Conservation (phyloP, 192 early-diverging fungal genomes). For the Glomus cerebriforme region DNA sequence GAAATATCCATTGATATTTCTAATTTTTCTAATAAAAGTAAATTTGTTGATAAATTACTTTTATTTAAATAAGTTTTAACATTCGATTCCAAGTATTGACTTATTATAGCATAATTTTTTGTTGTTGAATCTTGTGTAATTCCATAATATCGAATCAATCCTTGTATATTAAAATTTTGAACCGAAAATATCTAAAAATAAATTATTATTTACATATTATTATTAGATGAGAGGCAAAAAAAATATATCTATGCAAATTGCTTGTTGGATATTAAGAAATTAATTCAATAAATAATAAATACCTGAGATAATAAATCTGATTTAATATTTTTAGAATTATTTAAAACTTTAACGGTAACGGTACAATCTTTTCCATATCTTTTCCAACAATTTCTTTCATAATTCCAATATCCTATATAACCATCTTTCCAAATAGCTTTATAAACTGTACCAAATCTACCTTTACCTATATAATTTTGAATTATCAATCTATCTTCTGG, state of each 20-base stretch:
- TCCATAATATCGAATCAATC: background rate
- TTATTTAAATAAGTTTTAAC: background rate
- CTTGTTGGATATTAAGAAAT: too few relatives aligned
- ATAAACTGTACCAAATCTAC: constrained; percentile 13
- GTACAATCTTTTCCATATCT: background rate
- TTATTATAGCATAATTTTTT: background rate
- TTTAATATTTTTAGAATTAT: background rate
- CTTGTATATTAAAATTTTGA: background rate
- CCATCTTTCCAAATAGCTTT: constrained; percentile 6
- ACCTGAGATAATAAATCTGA: background rate
- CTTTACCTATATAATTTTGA: background rate
- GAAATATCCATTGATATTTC: background rate
- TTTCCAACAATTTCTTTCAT: background rate
- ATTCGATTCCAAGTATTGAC: background rate
- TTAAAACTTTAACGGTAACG: background rate
- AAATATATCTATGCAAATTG: too few relatives aligned
- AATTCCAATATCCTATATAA: background rate
- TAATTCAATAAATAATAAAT: background rate
- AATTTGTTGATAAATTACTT: background rate
- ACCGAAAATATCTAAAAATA: background rate
- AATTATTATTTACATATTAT: too few relatives aligned
- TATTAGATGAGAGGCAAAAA: too few relatives aligned
- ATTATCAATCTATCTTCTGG: background rate
- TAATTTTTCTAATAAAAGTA: background rate
- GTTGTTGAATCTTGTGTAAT: constrained; percentile 8